Evolutionary conservation across 2,329 filamentous ascomycete species (phyloP).

Genomic region (Hypoxylon sp.): DNA sequence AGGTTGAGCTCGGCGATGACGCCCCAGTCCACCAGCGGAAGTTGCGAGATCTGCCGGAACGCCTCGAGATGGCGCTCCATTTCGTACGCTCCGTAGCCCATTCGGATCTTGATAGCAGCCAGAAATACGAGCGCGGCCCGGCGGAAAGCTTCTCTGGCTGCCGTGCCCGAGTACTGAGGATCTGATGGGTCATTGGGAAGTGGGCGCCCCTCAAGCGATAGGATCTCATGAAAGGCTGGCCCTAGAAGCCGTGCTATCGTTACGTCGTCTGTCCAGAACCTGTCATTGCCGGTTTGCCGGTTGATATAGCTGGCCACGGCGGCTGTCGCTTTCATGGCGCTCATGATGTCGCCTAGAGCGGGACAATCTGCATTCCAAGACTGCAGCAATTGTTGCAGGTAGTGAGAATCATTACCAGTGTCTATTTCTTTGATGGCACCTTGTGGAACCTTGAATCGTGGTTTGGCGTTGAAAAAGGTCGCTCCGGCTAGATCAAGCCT

Average conservation of each 20-base stretch:
- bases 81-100: conserved; percentile 46
- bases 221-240: conserved; percentile 48
- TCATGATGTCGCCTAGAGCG: conserved; percentile 46
- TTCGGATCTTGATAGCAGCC: conserved; percentile 45
- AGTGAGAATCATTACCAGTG: conserved; percentile 40
- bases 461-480: conserved; percentile 46
- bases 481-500: conserved; percentile 51
- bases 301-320: conserved; percentile 51
- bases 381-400: conserved; percentile 44
- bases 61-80: conserved; percentile 48
- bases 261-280: conserved; percentile 51
- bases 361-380: conserved; percentile 47
- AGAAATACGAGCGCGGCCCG: conserved; percentile 50
- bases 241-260: conserved; percentile 46
- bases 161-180: conserved; percentile 43
- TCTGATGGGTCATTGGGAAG: conserved; percentile 43
- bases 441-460: conserved; percentile 45
- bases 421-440: conserved; percentile 44
- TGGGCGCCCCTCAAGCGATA: conserved; percentile 47
- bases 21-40: conserved; percentile 49
- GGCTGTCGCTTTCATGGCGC: conserved; percentile 47
- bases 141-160: conserved; percentile 50
- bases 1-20: conserved; percentile 52
- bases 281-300: conserved; percentile 25
- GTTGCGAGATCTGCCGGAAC: conserved; percentile 50